Evolutionary conservation across 805 yeast species (phyloP).

Genomic region (Saccharomycopsis fermentans): DNA sequence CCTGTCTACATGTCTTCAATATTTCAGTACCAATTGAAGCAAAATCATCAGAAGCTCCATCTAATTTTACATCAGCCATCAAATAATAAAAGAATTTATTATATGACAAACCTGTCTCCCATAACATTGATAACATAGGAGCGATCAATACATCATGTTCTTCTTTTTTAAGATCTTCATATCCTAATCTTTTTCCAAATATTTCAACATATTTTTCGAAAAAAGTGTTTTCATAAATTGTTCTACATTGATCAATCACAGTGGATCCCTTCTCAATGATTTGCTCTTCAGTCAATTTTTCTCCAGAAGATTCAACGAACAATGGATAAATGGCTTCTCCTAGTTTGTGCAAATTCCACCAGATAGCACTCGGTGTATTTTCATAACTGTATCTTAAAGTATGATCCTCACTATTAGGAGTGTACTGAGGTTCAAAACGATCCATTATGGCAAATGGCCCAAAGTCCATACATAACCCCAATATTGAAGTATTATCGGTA

Average conservation of each 20-base stretch:
- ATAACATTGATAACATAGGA: conserved; percentile 52
- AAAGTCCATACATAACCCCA: conserved; percentile 82
- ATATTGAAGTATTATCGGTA: conserved; percentile 87
- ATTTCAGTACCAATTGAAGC: conserved; percentile 21
- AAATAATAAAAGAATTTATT: conserved; percentile 65
- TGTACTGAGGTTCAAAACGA: conserved; percentile 65
- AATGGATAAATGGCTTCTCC: conserved; percentile 80
- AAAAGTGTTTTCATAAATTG: conserved; percentile 54
- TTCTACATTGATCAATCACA: conserved; percentile 53
- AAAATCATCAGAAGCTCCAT: conserved; percentile 18
- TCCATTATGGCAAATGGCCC: conserved; percentile 95
- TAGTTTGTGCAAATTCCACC: conserved; percentile 86
- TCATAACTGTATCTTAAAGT: conserved; percentile 61
- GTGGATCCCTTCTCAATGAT: conserved; percentile 53
- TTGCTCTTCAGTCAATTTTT: conserved; percentile 39
- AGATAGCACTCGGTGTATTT: conserved; percentile 77
- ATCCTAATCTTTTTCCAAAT: conserved; percentile 62
- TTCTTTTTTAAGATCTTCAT: conserved; percentile 32
- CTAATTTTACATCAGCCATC: conserved; percentile 27
- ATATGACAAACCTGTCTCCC: conserved; percentile 60
- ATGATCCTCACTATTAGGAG: conserved; percentile 86
- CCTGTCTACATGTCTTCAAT: conserved; percentile 21
- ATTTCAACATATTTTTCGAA: conserved; percentile 45
- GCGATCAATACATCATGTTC: conserved; percentile 37
- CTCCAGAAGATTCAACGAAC: conserved; percentile 57